A percentile compares a stretch with the other conserved stretches of the same genome.
Conservation (phyloP, 495 filamentous ascomycete genomes). For the Chaetomium fimeti region DNA sequence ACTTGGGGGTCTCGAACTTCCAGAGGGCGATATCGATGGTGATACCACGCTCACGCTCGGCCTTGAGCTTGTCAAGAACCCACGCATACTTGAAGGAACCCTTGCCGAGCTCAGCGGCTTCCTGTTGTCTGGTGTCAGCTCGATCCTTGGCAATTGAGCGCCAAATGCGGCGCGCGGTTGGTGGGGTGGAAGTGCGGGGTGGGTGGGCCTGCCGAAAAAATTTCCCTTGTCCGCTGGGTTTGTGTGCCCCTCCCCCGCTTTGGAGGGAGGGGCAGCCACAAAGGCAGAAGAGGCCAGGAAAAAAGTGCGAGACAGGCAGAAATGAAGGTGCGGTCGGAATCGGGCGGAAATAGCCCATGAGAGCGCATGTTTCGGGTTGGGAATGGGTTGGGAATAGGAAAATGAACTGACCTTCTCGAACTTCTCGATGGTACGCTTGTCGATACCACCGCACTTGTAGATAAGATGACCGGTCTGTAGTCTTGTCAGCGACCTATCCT, state of each 20-base stretch:
- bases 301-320: slow-evolving; percentile 20
- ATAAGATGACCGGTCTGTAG: slow-evolving; percentile 77
- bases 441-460: slow-evolving; percentile 99
- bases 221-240: slow-evolving; percentile 23
- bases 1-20: slow-evolving; percentile 99
- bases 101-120: slow-evolving; percentile 99
- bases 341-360: slow-evolving; percentile 15
- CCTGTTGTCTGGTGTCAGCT: slow-evolving; percentile 55
- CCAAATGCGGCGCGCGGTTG: not conserved
- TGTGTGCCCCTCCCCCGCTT: slow-evolving; percentile 39
- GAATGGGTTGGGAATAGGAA: too few species aligned
- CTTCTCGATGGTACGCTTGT: slow-evolving; percentile 99
- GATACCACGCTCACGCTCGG: slow-evolving; percentile 99
- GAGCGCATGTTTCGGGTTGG: slow-evolving; percentile 18
- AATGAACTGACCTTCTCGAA: slow-evolving; percentile 91
- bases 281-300: slow-evolving; percentile 26
- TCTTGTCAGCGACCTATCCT: slow-evolving; percentile 11
- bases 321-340: slow-evolving; percentile 17
- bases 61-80: slow-evolving; percentile 99
- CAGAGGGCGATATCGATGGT: slow-evolving; percentile 99
- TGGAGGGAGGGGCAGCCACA: slow-evolving; percentile 33
- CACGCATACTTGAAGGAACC: slow-evolving; percentile 99
- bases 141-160: slow-evolving; percentile 10
- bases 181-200: slow-evolving; percentile 18
- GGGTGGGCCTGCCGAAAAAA: slow-evolving; percentile 36